These are phyloP conservation scores for Marchantia paleacea DNA, from an alignment of 225 moss, liverwort and hornwort species.

Conservation along the genomic window DNA sequence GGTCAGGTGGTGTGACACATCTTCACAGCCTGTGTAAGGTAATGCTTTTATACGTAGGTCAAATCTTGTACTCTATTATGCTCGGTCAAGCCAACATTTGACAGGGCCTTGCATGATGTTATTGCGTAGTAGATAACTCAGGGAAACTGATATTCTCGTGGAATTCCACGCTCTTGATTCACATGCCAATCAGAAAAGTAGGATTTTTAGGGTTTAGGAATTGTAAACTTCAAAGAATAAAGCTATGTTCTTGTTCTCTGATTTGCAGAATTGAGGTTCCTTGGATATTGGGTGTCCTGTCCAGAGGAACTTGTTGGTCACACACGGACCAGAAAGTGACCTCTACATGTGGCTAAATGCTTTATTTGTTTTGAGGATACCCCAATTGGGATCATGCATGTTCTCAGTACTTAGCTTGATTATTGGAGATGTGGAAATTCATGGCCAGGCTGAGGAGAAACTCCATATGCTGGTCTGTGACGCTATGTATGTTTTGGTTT, in stretches of 20 bases:
- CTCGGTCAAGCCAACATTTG: slow-evolving; percentile 51
- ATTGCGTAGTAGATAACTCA: slow-evolving; percentile 46
- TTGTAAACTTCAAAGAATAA: slow-evolving; percentile 52
- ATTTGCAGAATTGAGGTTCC: slow-evolving; percentile 44
- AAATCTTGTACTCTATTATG: slow-evolving; percentile 43
- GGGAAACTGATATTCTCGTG: slow-evolving; percentile 39
- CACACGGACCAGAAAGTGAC: slow-evolving; percentile 14
- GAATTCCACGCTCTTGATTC: slow-evolving; percentile 49
- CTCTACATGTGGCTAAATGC: slow-evolving; percentile 10
- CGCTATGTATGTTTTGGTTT: slow-evolving; percentile 3
- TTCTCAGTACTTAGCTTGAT: slow-evolving; percentile 3
- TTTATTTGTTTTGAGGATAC: slow-evolving; percentile 7
- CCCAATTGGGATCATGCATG: slow-evolving; percentile 1
- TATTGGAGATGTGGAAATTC: slow-evolving; percentile 1
- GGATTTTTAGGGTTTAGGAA: slow-evolving; percentile 32
- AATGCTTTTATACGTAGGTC: slow-evolving; percentile 42
- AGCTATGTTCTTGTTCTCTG: slow-evolving; percentile 47
- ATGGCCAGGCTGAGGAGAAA: slow-evolving; percentile 6
- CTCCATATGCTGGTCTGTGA: neutral
- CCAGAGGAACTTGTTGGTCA: slow-evolving; percentile 26
- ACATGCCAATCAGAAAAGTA: slow-evolving; percentile 31
- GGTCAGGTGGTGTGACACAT: slow-evolving; percentile 34
- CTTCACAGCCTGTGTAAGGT: slow-evolving; percentile 49
- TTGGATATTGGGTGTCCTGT: slow-evolving; percentile 35
- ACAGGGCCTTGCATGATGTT: slow-evolving; percentile 46